Conservation (phyloP, 176 grass and related monocot species). For the Rhynchospora tenuis region DNA sequence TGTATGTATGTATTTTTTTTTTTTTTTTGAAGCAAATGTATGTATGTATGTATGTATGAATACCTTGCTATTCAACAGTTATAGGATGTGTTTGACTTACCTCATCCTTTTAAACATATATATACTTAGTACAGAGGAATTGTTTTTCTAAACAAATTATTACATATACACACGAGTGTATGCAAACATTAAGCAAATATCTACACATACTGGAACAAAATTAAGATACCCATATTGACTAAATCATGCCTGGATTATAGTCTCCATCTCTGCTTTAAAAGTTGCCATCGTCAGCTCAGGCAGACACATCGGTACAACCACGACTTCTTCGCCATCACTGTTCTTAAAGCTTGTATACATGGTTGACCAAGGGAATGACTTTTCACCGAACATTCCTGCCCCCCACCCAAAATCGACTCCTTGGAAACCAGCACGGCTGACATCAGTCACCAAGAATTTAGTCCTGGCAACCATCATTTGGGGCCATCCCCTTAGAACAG, state of each 20-base stretch:
- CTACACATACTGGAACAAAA: not conserved
- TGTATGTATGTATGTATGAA: too few species aligned
- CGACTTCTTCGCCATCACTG: constrained; percentile 40
- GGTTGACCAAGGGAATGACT: constrained; percentile 34
- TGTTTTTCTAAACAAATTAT: too few species aligned
- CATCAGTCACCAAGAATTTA: constrained; percentile 73
- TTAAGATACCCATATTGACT: not conserved
- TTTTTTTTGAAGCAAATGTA: too few species aligned
- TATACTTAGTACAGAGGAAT: too few species aligned
- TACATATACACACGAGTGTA: too few species aligned
- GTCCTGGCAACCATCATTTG: constrained; percentile 29
- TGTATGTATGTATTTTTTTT: too few species aligned
- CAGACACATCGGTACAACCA: constrained; percentile 54
- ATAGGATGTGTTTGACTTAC: too few species aligned
- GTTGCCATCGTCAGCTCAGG: constrained; percentile 54
- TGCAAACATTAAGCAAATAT: too few species aligned
- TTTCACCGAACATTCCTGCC: constrained; percentile 32
- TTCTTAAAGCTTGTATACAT: constrained; percentile 53
- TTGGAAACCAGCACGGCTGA: constrained; percentile 47
- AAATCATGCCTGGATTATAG: not conserved
- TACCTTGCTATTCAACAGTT: too few species aligned
- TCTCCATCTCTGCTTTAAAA: constrained; percentile 53
- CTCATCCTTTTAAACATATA: too few species aligned
- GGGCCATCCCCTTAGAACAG: constrained; percentile 35
- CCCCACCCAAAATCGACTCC: constrained; percentile 79